A percentile compares a stretch with the other conserved stretches of the same genome.
phyloP scores from a whole-genome alignment of 1,284 basidiomycete species.

The Peniophora sp. region DNA sequence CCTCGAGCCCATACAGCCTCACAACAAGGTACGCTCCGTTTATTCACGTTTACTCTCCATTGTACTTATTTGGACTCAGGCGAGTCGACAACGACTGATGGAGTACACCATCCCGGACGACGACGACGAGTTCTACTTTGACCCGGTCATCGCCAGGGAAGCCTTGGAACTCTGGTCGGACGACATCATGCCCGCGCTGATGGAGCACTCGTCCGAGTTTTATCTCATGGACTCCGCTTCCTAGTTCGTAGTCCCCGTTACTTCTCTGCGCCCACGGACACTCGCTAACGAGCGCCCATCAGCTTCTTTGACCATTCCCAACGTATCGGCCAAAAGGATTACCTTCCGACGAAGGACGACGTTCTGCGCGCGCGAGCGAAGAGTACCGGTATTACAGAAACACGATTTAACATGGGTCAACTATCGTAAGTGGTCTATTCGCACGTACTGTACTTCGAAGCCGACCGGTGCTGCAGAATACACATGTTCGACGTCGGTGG shows the following conservation, averaged over 20 bases:
- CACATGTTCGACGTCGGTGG: conserved; percentile 94
- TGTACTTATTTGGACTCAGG: conserved; percentile 18
- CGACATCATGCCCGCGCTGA: conserved; percentile 77
- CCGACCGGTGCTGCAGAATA: conserved; percentile 47
- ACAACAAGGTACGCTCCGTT: conserved; percentile 54
- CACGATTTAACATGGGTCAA: conserved; percentile 66
- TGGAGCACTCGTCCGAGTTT: conserved; percentile 86
- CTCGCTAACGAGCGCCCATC: conserved; percentile 1
- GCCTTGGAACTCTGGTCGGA: conserved; percentile 88
- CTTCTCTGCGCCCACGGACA: not conserved
- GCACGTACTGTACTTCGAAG: not conserved
- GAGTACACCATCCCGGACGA: conserved; percentile 37
- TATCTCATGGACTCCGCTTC: conserved; percentile 95
- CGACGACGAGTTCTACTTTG: conserved; percentile 37
- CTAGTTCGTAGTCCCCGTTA: conserved; percentile 57
- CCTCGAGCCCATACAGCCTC: conserved; percentile 72
- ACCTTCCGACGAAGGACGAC: conserved; percentile 85
- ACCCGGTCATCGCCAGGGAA: conserved; percentile 64
- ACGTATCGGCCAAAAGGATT: conserved; percentile 75
- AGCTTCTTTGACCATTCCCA: conserved; percentile 87
- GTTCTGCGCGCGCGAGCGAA: conserved; percentile 87
- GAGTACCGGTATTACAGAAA: conserved; percentile 92
- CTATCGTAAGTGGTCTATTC: conserved; percentile 37
- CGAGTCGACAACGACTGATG: conserved; percentile 54
- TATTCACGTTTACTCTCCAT: not conserved